Conservation (phyloP, 148 eudicot genomes). For the Chenopodium formosanum region DNA sequence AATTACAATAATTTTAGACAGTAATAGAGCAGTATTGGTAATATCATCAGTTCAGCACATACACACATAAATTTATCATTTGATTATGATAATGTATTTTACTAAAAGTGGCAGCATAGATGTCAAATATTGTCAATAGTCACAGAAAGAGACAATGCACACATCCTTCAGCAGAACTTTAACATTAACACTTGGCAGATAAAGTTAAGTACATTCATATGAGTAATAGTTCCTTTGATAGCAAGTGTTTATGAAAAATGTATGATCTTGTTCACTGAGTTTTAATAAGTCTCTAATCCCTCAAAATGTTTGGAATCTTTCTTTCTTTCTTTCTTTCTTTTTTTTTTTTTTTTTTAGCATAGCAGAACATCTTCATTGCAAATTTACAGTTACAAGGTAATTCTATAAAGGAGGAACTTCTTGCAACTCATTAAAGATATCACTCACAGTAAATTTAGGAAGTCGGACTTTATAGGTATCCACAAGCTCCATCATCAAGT, state of each 20-base stretch:
- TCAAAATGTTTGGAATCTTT: too few species aligned
- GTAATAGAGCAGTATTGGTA: too few species aligned
- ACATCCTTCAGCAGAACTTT: slow-evolving; percentile 2
- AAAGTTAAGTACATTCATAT: neutral
- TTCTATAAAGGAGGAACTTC: neutral
- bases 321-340: too few species aligned
- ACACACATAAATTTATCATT: too few species aligned
- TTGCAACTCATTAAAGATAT: neutral
- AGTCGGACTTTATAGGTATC: slow-evolving; percentile 92
- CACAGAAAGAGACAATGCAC: neutral
- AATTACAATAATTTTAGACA: neutral
- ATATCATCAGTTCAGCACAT: too few species aligned
- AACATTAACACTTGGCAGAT: neutral
- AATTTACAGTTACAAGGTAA: neutral
- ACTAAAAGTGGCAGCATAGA: neutral
- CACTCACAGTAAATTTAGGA: slow-evolving; percentile 91
- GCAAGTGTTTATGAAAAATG: neutral
- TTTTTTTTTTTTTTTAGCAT: neutral
- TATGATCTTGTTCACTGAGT: neutral
- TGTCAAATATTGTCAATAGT: neutral
- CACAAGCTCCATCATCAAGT: slow-evolving; percentile 99
- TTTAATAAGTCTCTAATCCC: neutral
- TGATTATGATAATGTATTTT: too few species aligned
- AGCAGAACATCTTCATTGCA: neutral
- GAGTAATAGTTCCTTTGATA: neutral